phyloP scores from a whole-genome alignment of 1,284 basidiomycete species.

The Gomphus bonarii region DNA sequence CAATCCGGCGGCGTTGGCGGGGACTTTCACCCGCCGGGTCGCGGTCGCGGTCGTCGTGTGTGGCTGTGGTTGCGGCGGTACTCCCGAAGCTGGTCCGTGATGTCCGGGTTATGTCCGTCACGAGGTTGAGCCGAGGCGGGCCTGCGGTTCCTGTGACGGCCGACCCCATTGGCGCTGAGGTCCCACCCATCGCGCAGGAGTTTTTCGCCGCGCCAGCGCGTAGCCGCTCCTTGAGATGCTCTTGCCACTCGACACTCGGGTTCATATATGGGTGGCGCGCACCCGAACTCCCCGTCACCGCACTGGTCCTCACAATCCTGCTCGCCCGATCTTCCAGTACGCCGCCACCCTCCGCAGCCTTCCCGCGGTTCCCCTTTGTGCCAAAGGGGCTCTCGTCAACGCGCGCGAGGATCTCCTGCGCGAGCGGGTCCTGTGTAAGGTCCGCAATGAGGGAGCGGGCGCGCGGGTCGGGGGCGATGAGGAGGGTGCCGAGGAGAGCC shows the following conservation, averaged over 20 bases:
- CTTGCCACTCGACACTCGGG: conserved; percentile 8
- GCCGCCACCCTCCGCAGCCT: conserved; percentile 42
- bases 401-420: conserved; percentile 62
- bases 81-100: conserved; percentile 12
- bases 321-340: conserved; percentile 17
- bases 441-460: conserved; percentile 51
- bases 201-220: too few species aligned
- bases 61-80: conserved; percentile 15
- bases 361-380: conserved; percentile 36
- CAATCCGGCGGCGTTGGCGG: conserved; percentile 12
- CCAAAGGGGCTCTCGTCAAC: conserved; percentile 72
- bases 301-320: conserved; percentile 6
- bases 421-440: conserved; percentile 56
- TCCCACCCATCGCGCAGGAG: too few species aligned
- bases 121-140: conserved; percentile 1
- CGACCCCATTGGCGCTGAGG: too few species aligned
- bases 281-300: too few species aligned
- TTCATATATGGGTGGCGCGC: not conserved
- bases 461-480: conserved; percentile 55
- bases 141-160: not conserved
- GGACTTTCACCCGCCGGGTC: conserved; percentile 25
- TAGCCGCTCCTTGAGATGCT: conserved; percentile 2
- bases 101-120: not conserved
- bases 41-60: conserved; percentile 15
- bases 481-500: conserved; percentile 68